Evolutionary conservation across 805 yeast genomes (phyloP).

Genomic region (Priceomyces haplophilus): DNA sequence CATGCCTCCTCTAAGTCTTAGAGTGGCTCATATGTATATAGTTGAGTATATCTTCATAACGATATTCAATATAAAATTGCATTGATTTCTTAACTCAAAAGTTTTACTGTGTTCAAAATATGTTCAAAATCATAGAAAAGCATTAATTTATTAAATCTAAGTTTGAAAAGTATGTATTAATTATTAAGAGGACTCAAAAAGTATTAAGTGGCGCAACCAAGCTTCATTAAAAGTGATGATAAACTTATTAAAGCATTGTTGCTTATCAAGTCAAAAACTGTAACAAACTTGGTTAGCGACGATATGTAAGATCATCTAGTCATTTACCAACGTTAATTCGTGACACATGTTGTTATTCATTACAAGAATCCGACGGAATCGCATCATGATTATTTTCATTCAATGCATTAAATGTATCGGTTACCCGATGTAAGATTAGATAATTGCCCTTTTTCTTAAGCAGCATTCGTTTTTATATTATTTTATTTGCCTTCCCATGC

Average conservation of each 20-base stretch:
- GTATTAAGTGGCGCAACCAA: conserved; percentile 1
- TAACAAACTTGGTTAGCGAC: neutral
- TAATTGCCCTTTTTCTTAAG: neutral
- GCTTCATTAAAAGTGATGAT: neutral
- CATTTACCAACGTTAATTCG: neutral
- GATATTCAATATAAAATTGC: conserved; percentile 3
- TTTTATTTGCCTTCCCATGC: too few relatives aligned
- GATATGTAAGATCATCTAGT: too few relatives aligned
- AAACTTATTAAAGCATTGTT: neutral
- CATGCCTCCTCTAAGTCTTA: conserved; percentile 10
- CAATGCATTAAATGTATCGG: neutral
- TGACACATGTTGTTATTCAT: neutral
- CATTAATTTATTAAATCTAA: neutral
- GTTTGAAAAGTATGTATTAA: conserved; percentile 1
- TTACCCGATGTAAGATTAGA: neutral
- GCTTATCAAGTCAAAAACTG: neutral
- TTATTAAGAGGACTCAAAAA: neutral
- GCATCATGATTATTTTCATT: neutral
- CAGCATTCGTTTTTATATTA: too few relatives aligned
- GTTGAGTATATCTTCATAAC: neutral
- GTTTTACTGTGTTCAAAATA: too few relatives aligned
- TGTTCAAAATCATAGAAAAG: too few relatives aligned
- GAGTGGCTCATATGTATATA: conserved; percentile 1
- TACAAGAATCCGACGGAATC: neutral
- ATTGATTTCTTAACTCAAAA: too few relatives aligned